Base-by-base conservation (phyloP, 2,329 filamentous ascomycete species). In the Stagonosporopsis tanaceti region DNA sequence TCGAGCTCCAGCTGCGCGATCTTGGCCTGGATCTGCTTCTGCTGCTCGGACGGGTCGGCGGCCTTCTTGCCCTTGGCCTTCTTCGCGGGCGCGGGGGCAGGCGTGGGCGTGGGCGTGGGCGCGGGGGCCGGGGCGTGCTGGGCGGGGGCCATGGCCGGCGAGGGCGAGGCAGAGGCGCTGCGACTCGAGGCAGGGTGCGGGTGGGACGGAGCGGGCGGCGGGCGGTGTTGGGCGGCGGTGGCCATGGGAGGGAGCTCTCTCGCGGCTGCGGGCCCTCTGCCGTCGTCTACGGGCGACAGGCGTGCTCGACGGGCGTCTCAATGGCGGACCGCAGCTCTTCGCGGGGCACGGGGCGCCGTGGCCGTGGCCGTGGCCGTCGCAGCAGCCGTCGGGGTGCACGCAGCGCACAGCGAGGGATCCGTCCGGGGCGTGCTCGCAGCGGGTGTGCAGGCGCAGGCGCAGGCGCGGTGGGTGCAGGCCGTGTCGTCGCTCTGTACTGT, bases 1-100 rank as follows among this genome's bases (percentile, higher is more conserved):
- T 97, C 93, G 62, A 92, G 90, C 77, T 99, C 95, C 57, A 99
- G 82, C 80, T 98, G 95, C 22, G 93, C 94, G 74, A 99, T 97
- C 73, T 96, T 92, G 61, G 93, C 92, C 62, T 93, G 90, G 48
- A 99, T 86, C 63, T 97, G 85, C 78, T 97, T 96, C 60, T 92
- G 92, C 44, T 93, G 93, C 78, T 98, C 95, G 69, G 87, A 91
- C 20, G 92, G 90, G 75, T 97, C 93, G 63, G 91, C 81, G 9
- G 85, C 82, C 80, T 96, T 96, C 81, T 96, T 96, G 66, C 84
- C 87, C 80, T 96, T 96, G 53, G 83, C 86, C 79, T 95, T 95
- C 81, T 93, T 95, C 44, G 84, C 77, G 17, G 84, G 79, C n/a
- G n/a, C n/a, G n/a, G n/a, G n/a, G n/a, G n/a, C n/a, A n/a, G n/a